Base-by-base conservation (phyloP, 805 yeast genomes). In the Cyberlindnera maclurae region DNA sequence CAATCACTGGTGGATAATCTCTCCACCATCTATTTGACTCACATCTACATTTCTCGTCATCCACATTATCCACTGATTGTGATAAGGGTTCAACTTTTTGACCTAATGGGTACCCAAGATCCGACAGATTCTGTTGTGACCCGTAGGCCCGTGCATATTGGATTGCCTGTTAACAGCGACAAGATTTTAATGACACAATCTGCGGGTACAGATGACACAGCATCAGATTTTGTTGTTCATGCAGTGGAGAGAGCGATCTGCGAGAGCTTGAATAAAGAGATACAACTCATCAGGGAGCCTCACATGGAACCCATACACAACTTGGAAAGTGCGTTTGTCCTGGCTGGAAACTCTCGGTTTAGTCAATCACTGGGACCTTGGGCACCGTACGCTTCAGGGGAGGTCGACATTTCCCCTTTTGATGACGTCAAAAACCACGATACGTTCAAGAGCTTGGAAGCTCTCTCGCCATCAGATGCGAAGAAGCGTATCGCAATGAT, bases 331-430 rank as follows among this genome's bases (percentile, higher is more conserved):
- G 64, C 76, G 71, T 45, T 43, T 15, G 63, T 78, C 3, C 51
- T 79, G 12, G 68, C 73, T 40, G 88, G 89, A 3, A 70, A 68
- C 16, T 77, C 88, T 1, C 60, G 89, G 37, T 73, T 73, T 47
- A 68, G 80, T 1, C 63, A 71, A 22, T 68, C 88, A 9, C 52
- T 80, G 39, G 95, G 90, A 0, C 67, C 75, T 7, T 85, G 94
- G 94, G 55, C 74, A 0, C 73, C 80, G 0, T 85, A 82, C 55
- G 90, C 94, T 0, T 77, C 78, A 46, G 77, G 77, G 0, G 61
- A 66, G 1, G 74, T 77, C 6, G 95, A 85, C 56, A 65, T 71
- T 3, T 70, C 79, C 1, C 89, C 94, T 0, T 62, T 83, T 28
- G 73, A 69, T 13, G 58, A 66, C 27, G 54, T 63, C 1, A 60